These are phyloP conservation scores for Cryphonectria radicalis DNA, from an alignment of 2,329 filamentous ascomycete genomes.

Conservation along the genomic window DNA sequence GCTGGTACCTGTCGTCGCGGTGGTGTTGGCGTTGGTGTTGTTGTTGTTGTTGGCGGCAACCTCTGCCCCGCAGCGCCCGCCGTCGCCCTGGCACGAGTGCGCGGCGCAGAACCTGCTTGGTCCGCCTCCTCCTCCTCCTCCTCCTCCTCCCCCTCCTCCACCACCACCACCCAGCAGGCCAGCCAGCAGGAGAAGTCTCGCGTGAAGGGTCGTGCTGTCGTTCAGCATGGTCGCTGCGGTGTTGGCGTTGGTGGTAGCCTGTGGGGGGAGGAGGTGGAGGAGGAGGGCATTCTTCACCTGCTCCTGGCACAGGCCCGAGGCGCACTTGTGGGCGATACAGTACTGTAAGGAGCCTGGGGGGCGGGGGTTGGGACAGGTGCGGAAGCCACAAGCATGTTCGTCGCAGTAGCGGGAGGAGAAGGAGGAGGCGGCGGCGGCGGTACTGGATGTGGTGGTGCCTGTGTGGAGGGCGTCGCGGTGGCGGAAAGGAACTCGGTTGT, in stretches of 20 bases:
- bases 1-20: too few relatives aligned
- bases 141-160: neutral
- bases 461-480: neutral
- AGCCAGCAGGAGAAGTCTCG: slow-evolving; percentile 3
- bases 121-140: neutral
- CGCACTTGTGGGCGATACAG: slow-evolving; percentile 36
- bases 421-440: neutral
- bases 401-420: slow-evolving; percentile 21
- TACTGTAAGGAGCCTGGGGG: slow-evolving; percentile 24
- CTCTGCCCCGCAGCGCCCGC: slow-evolving; percentile 15
- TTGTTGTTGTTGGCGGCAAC: neutral
- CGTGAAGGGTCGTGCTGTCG: neutral
- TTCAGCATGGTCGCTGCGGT: neutral
- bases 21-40: neutral
- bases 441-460: neutral
- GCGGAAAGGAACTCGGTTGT: slow-evolving; percentile 7
- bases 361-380: slow-evolving; percentile 25
- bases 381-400: slow-evolving; percentile 28
- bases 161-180: neutral
- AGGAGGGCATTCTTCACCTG: slow-evolving; percentile 23
- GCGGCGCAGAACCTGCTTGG: slow-evolving; percentile 22
- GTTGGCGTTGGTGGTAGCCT: neutral
- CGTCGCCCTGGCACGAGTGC: slow-evolving; percentile 24
- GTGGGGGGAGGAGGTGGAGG: neutral
- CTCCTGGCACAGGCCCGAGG: slow-evolving; percentile 30